These are phyloP conservation scores for Heterobasidion irregulare DNA, from an alignment of 1,284 basidiomycete species.

Conservation along the genomic window DNA sequence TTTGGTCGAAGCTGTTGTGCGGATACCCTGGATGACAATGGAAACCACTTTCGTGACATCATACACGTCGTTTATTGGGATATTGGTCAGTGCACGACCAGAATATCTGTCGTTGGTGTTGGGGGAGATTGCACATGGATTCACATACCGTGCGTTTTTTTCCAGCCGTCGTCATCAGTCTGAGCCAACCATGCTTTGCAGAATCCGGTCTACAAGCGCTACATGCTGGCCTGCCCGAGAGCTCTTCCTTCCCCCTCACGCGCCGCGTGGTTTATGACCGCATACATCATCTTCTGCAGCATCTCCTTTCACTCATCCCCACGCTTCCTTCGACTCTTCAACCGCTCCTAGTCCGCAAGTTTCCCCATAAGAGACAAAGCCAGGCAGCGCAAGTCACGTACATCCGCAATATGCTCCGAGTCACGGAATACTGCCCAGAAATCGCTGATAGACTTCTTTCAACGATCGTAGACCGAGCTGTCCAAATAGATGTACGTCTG, in stretches of 20 bases:
- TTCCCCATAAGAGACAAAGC: constrained; percentile 91
- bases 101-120: constrained; percentile 88
- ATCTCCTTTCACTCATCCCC: constrained; percentile 84
- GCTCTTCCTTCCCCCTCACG: constrained; percentile 65
- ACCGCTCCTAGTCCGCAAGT: constrained; percentile 76
- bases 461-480: constrained; percentile 83
- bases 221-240: constrained; percentile 45
- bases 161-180: constrained; percentile 3
- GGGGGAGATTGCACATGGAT: constrained; percentile 72
- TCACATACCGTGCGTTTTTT: constrained; percentile 76
- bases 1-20: constrained; percentile 84
- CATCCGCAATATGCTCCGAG: constrained; percentile 81
- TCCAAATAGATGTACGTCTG: constrained; percentile 85
- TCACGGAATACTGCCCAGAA: constrained; percentile 89
- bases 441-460: constrained; percentile 80
- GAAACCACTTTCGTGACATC: constrained; percentile 78
- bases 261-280: constrained; percentile 82
- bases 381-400: constrained; percentile 82
- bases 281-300: constrained; percentile 77
- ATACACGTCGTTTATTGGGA: constrained; percentile 84
- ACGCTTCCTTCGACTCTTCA: constrained; percentile 82
- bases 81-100: constrained; percentile 88
- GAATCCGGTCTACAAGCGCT: constrained; percentile 65
- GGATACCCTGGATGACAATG: constrained; percentile 87
- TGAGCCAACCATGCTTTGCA: constrained; percentile 20